phyloP scores from a whole-genome alignment of 106 monocot species.

The Chionographis japonica region DNA sequence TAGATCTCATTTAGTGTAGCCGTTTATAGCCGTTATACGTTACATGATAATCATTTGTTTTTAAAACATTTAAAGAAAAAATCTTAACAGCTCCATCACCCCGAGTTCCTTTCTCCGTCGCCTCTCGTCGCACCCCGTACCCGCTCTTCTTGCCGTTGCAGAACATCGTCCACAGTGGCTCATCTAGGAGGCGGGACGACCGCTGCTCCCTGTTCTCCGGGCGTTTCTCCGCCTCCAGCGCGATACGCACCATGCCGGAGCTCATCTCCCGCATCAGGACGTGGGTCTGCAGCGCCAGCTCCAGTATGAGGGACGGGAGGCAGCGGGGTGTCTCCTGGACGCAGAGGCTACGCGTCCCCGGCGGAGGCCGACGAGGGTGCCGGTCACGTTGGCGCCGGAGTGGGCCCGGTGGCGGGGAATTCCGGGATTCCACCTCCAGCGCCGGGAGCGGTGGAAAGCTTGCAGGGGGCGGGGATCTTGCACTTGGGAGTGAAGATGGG shows the following conservation, averaged over 20 bases:
- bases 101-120: slow-evolving; percentile 48
- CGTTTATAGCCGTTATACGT: no score
- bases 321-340: slow-evolving; percentile 42
- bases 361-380: slow-evolving; percentile 49
- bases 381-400: slow-evolving; percentile 15
- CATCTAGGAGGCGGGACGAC: slow-evolving; percentile 35
- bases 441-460: not conserved
- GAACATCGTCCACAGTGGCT: slow-evolving; percentile 67
- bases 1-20: no score
- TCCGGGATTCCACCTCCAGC: no score
- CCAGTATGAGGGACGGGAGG: slow-evolving; percentile 45
- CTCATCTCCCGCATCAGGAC: slow-evolving; percentile 52
- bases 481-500: slow-evolving; percentile 11
- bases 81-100: no score
- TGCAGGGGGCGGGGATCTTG: slow-evolving; percentile 2
- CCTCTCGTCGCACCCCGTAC: slow-evolving; percentile 43
- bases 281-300: slow-evolving; percentile 61
- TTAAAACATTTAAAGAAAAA: no score
- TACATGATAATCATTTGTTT: no score
- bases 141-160: slow-evolving; percentile 70
- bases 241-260: slow-evolving; percentile 63
- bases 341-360: slow-evolving; percentile 25
- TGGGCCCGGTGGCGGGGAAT: no score
- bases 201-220: not conserved
- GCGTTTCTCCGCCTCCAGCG: slow-evolving; percentile 66